Evolutionary conservation across 2,329 filamentous ascomycete genomes (phyloP), one percentile per base, ranked within the genome.

Genomic region (Monosporascus ibericus): DNA sequence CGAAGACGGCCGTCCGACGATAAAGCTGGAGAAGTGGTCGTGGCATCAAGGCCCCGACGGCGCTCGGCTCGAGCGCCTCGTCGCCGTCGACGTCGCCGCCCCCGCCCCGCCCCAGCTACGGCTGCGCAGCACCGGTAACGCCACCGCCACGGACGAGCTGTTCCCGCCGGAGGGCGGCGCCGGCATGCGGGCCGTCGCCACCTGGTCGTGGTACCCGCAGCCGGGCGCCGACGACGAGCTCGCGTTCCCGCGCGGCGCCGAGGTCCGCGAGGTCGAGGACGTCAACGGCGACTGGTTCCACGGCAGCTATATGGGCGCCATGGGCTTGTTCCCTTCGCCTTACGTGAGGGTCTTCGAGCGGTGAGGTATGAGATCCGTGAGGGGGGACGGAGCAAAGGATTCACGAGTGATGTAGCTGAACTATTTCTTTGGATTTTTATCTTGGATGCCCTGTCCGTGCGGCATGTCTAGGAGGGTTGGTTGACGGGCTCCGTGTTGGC

Each of bases 201-300:
- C 79, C 17, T 96, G 90, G 88, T 79, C 84, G 4, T 95, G 90
- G 78, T 92, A 87, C 64, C 90, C 90, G 0, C 79, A 80, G 2
- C 70, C 77, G 0, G 78, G 72, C 0, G 80, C 80, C 1, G 75
- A 75, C 20, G 88, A 96, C 65, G 92, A 97, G 71, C 71, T 97
- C 40, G 70, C 85, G 56, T 96, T 97, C 61, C 92, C 92, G 0
- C 85, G 84, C 48, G 85, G 88, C 9, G 91, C 92, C 0, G 88
- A 94, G 68, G 81, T 97, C 15, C 78, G 79, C 6, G 92, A 97
- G 72, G 83, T 87, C 38, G 87, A 92, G 66, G 88, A 94, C 68
- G 83, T 95, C 47, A 96, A 96, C 67, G 88, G 86, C 18, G 91
- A 96, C 67, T 97, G 92, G 92, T 91, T 81, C 63, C 87, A 86